These are phyloP conservation scores for Allium sativum DNA, from an alignment of 106 monocot genomes.

Conservation along the genomic window DNA sequence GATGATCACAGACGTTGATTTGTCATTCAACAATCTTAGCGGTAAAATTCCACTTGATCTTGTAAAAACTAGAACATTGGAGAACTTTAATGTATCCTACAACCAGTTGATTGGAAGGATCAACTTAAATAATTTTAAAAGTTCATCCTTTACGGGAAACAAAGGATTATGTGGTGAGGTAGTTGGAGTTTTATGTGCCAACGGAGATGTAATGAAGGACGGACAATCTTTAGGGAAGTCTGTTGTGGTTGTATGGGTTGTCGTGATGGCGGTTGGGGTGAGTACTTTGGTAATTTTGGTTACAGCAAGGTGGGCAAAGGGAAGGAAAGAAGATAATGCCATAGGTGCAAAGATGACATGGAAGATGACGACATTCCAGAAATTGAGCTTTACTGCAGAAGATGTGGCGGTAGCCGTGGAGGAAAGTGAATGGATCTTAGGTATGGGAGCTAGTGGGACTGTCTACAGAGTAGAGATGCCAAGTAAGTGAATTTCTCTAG, in stretches of 20 bases:
- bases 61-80: slow-evolving; percentile 68
- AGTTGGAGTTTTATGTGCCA: slow-evolving; percentile 24
- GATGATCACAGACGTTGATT: slow-evolving; percentile 72
- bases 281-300: slow-evolving; percentile 34
- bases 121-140: slow-evolving; percentile 30
- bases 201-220: background rate
- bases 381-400: slow-evolving; percentile 71
- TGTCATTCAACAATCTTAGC: slow-evolving; percentile 49
- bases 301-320: slow-evolving; percentile 22
- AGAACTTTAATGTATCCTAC: slow-evolving; percentile 79
- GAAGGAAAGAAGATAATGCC: slow-evolving; percentile 1
- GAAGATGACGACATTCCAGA: slow-evolving; percentile 76
- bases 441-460: slow-evolving; percentile 66
- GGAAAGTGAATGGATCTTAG: slow-evolving; percentile 51
- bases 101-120: slow-evolving; percentile 49
- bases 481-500: background rate
- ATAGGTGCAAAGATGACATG: slow-evolving; percentile 25
- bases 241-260: slow-evolving; percentile 44
- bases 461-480: slow-evolving; percentile 90
- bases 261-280: slow-evolving; percentile 34
- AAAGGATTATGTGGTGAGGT: slow-evolving; percentile 47
- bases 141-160: slow-evolving; percentile 57
- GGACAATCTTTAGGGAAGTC: slow-evolving; percentile 3
- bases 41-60: slow-evolving; percentile 57
- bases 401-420: slow-evolving; percentile 58